These are phyloP conservation scores for Fragilaria crotonensis DNA, from an alignment of 108 stramenopile genomes.

Conservation along the genomic window DNA sequence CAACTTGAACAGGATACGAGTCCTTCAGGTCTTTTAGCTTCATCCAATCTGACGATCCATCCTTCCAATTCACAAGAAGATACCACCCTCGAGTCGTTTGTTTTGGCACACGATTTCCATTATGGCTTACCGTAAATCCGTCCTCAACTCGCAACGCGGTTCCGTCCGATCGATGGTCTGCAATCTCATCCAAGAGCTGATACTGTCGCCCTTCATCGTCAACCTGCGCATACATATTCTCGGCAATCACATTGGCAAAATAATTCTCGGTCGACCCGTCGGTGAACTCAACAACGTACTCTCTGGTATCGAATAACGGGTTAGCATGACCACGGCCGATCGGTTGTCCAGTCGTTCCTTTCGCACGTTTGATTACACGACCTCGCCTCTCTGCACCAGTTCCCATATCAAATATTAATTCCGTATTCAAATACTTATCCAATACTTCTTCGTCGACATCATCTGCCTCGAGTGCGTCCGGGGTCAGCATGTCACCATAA, in stretches of 20 bases:
- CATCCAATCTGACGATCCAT: conserved; percentile 7
- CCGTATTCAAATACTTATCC: neutral
- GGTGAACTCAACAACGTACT: conserved; percentile 32
- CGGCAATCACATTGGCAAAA: conserved; percentile 33
- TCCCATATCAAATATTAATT: neutral
- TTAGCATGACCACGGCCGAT: conserved; percentile 25
- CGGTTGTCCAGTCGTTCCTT: conserved; percentile 5
- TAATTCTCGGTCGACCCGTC: conserved; percentile 21
- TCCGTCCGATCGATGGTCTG: conserved; percentile 19
- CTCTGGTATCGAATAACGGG: conserved; percentile 30
- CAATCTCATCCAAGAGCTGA: conserved; percentile 14
- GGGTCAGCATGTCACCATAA: neutral
- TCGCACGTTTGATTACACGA: neutral
- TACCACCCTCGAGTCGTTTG: conserved; percentile 9
- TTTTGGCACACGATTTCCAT: neutral
- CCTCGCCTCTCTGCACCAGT: neutral
- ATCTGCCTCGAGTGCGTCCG: neutral
- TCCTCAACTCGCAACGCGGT: conserved; percentile 2
- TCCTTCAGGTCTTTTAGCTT: conserved; percentile 19
- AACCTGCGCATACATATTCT: conserved; percentile 21
- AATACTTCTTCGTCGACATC: neutral
- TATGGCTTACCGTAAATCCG: neutral
- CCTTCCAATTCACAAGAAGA: conserved; percentile 13
- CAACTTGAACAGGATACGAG: conserved; percentile 17
- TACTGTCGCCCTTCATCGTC: conserved; percentile 19